phyloP scores from a whole-genome alignment of 2,329 filamentous ascomycete genomes.

The Fusarium fujikuroi region DNA sequence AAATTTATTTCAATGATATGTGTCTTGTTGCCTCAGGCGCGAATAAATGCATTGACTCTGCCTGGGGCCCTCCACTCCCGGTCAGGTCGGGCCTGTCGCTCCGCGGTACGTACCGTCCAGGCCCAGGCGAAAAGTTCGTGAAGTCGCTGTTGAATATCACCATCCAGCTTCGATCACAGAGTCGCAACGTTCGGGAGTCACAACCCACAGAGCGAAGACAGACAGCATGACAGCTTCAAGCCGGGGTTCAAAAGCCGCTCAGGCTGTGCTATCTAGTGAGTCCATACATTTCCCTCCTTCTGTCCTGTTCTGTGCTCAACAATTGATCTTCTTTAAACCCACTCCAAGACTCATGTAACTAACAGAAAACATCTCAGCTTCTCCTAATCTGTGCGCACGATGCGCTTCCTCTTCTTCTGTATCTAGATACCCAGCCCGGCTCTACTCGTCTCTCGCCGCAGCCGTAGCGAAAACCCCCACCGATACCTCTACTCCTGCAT shows the following conservation, averaged over 20 bases:
- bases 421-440: slow-evolving; percentile 45
- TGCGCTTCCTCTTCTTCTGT: slow-evolving; percentile 49
- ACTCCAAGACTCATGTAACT: slow-evolving; percentile 13
- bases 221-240: slow-evolving; percentile 63
- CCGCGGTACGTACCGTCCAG: slow-evolving; percentile 41
- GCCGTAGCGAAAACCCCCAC: slow-evolving; percentile 34
- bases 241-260: slow-evolving; percentile 64
- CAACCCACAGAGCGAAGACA: slow-evolving; percentile 13
- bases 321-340: background rate
- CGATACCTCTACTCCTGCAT: slow-evolving; percentile 33
- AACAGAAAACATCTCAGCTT: slow-evolving; percentile 34
- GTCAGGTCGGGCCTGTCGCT: background rate
- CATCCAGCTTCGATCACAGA: slow-evolving; percentile 26
- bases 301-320: background rate
- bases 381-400: slow-evolving; percentile 51
- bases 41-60: background rate
- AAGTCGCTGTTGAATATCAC: slow-evolving; percentile 37
- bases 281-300: background rate
- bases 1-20: slow-evolving; percentile 22
- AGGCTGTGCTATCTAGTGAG: slow-evolving; percentile 63
- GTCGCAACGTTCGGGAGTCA: slow-evolving; percentile 28
- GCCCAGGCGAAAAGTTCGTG: slow-evolving; percentile 44
- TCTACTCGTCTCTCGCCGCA: slow-evolving; percentile 51
- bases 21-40: slow-evolving; percentile 45
- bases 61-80: background rate